These are phyloP conservation scores for Sporothrix globosa DNA, from an alignment of 2,329 filamentous ascomycete species.

Conservation along the genomic window DNA sequence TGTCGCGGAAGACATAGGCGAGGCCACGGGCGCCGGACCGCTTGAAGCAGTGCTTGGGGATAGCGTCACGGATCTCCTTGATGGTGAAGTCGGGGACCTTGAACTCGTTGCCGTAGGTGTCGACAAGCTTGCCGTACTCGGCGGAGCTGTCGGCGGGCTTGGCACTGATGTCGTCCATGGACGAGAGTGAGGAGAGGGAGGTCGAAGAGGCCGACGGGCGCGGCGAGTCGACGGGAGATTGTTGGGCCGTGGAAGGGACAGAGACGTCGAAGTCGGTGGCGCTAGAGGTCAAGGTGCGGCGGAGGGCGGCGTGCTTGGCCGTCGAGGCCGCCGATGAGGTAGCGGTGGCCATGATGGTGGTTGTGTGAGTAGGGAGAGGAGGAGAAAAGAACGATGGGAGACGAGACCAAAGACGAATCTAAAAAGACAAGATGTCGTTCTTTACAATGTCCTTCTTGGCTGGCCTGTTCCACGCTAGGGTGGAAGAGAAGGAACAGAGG, in stretches of 20 bases:
- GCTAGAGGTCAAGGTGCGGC: constrained; percentile 52
- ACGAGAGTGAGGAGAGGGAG: constrained; percentile 86
- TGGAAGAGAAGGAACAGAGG: constrained; percentile 6
- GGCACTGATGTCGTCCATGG: constrained; percentile 67
- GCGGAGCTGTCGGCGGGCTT: constrained; percentile 46
- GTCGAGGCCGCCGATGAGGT: constrained; percentile 43
- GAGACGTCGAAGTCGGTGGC: constrained; percentile 51
- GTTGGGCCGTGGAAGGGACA: constrained; percentile 58
- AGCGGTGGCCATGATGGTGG: constrained; percentile 51
- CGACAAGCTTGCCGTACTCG: constrained; percentile 69
- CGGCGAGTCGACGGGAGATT: constrained; percentile 63
- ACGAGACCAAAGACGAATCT: neutral
- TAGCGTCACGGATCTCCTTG: constrained; percentile 95
- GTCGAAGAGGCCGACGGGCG: constrained; percentile 75
- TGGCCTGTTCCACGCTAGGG: constrained; percentile 15
- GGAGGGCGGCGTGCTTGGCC: constrained; percentile 51
- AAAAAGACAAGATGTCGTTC: neutral
- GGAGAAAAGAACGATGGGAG: neutral
- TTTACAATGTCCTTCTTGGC: constrained; percentile 6
- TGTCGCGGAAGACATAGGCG: constrained; percentile 81
- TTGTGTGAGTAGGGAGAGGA: neutral
- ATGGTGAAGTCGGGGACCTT: constrained; percentile 93
- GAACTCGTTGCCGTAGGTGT: constrained; percentile 96
- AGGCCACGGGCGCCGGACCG: constrained; percentile 77
- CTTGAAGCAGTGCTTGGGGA: constrained; percentile 96